Conservation (phyloP, 2,329 filamentous ascomycete species). For the Colletotrichum destructivum region DNA sequence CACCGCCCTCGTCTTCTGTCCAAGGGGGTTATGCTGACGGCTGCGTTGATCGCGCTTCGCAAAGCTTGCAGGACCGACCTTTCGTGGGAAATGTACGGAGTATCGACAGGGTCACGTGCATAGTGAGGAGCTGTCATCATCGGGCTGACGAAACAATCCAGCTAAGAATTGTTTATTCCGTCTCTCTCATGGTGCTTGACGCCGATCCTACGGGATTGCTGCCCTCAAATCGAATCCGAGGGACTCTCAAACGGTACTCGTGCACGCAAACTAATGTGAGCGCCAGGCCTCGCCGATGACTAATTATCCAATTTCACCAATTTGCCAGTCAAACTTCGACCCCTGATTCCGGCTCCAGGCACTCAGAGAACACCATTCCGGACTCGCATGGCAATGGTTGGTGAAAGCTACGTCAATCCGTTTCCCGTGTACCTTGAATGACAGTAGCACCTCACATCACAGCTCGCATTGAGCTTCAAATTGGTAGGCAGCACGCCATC, state of each 20-base stretch:
- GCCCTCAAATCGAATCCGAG: not conserved
- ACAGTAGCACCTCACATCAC: not conserved
- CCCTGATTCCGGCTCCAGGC: not conserved
- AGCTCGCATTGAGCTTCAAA: not conserved
- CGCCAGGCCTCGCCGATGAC: not conserved
- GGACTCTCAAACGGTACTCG: not conserved
- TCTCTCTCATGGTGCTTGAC: not conserved
- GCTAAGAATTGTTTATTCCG: too few relatives aligned
- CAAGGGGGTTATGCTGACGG: not conserved
- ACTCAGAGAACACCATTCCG: not conserved
- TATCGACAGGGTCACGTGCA: constrained; percentile 1
- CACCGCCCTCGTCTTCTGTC: not conserved
- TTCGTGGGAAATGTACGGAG: constrained; percentile 18
- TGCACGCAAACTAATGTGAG: not conserved
- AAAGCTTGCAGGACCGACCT: constrained; percentile 24
- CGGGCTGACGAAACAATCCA: too few relatives aligned
- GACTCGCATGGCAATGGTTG: not conserved
- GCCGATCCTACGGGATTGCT: constrained; percentile 28
- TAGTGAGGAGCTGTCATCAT: too few relatives aligned
- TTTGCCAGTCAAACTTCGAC: not conserved
- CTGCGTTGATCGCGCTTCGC: constrained; percentile 17
- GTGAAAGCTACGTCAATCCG: constrained; percentile 5
- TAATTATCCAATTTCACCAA: not conserved
- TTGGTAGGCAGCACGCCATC: not conserved
- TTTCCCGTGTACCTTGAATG: not conserved